Conservation (phyloP, 768 basidiomycete species). For the Suillus americanus region DNA sequence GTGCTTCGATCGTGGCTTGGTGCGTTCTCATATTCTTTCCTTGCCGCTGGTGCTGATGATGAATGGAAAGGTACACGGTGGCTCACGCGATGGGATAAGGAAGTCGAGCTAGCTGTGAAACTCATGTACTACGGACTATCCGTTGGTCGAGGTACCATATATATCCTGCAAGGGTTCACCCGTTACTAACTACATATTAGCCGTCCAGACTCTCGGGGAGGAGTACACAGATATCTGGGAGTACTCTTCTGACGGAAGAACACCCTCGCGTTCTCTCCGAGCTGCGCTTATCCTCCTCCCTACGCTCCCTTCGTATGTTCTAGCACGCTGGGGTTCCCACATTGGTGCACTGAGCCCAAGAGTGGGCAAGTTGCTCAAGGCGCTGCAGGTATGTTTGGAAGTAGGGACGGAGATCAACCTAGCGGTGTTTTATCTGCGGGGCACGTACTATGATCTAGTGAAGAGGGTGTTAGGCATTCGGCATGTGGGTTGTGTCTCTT, state of each 20-base stretch:
- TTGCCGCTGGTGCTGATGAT: conserved; percentile 11
- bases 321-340: conserved; percentile 48
- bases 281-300: conserved; percentile 63
- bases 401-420: conserved; percentile 70
- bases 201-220: conserved; percentile 83
- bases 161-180: background rate
- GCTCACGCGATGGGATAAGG: conserved; percentile 79
- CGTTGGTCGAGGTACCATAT: conserved; percentile 62
- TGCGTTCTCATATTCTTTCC: conserved; percentile 30
- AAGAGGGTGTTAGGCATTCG: conserved; percentile 67
- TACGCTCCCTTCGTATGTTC: conserved; percentile 61
- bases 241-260: conserved; percentile 43
- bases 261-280: conserved; percentile 48
- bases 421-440: conserved; percentile 76
- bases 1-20: conserved; percentile 80
- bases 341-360: conserved; percentile 34
- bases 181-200: conserved; percentile 36
- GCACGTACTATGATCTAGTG: conserved; percentile 73
- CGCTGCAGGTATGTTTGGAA: conserved; percentile 53
- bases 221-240: conserved; percentile 89
- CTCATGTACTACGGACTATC: conserved; percentile 74
- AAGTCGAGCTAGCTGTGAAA: conserved; percentile 68
- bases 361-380: conserved; percentile 30
- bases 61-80: conserved; percentile 67
- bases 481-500: conserved; percentile 48